Conservation (phyloP, 164 flowering plant species). For the Berberis vulgaris region DNA sequence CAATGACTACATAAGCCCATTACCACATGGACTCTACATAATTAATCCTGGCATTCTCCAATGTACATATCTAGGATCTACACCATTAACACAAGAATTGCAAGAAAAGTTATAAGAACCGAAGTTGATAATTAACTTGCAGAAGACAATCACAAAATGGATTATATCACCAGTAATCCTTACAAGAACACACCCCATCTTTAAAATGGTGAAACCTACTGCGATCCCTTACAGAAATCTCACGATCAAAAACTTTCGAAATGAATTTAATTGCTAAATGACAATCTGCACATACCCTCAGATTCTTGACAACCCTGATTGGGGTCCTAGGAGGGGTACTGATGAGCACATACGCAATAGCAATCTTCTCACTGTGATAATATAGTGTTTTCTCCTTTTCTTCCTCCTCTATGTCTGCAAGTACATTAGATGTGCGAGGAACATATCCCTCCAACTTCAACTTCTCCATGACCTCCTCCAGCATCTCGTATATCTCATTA, state of each 20-base stretch:
- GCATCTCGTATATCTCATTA: conserved; percentile 22
- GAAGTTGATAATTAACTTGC: no score
- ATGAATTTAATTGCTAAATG: conserved; percentile 26
- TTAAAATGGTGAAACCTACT: conserved; percentile 31
- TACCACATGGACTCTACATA: no score
- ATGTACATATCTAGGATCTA: no score
- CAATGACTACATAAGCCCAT: no score
- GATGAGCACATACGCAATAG: conserved; percentile 26
- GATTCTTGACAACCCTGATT: conserved; percentile 27
- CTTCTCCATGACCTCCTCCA: conserved; percentile 21
- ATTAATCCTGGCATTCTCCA: no score
- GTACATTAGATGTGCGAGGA: conserved; percentile 21
- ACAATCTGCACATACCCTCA: conserved; percentile 29
- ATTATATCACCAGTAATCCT: conserved; percentile 26
- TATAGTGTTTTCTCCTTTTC: conserved; percentile 25
- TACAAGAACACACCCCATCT: conserved; percentile 29
- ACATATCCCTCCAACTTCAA: conserved; percentile 25
- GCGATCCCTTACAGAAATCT: conserved; percentile 26
- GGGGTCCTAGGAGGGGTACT: conserved; percentile 17
- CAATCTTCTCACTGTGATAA: conserved; percentile 34
- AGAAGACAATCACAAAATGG: not conserved
- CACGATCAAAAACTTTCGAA: conserved; percentile 20
- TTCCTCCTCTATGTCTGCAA: conserved; percentile 31
- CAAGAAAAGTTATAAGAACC: no score
- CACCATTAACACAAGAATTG: no score